Percentiles rank a stretch among this genome's conserved stretches.
These are phyloP conservation scores for Wallacemonas sp. DNA, from an alignment of 208 protist species.

Conservation along the genomic window DNA sequence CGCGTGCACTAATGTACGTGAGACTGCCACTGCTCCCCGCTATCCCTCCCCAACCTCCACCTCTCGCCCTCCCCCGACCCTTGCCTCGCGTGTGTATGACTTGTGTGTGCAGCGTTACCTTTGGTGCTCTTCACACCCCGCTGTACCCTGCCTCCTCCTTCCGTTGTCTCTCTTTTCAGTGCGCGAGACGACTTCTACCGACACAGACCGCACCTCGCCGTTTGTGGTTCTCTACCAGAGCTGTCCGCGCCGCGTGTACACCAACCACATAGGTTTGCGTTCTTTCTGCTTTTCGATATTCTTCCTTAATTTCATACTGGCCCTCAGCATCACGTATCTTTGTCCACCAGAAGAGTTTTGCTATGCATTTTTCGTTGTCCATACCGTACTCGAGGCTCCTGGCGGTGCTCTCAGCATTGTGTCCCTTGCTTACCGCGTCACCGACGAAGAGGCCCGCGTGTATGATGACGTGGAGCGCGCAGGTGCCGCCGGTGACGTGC, in stretches of 20 bases:
- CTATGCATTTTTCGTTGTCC: neutral
- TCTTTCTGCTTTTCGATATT: neutral
- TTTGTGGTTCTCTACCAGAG: conserved; percentile 12
- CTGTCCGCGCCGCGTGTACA: neutral
- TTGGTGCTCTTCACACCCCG: no score
- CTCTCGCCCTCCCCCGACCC: no score
- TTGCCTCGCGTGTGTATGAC: no score
- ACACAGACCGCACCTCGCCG: neutral
- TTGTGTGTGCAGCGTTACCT: no score
- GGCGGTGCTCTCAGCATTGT: neutral
- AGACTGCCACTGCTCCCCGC: no score
- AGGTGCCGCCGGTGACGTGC: neutral
- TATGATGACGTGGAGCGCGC: conserved; percentile 2
- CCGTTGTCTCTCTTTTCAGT: no score
- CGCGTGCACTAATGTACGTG: no score
- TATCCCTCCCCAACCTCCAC: no score
- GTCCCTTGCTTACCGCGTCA: neutral
- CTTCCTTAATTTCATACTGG: neutral
- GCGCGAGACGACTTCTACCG: no score
- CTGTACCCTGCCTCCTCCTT: no score
- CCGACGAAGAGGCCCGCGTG: conserved; percentile 3
- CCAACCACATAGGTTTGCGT: neutral
- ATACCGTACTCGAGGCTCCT: neutral
- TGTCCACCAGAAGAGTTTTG: neutral
- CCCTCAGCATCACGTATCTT: neutral